Conservation (phyloP, 371 early-diverging fungal genomes). For the Blakeslea trispora region DNA sequence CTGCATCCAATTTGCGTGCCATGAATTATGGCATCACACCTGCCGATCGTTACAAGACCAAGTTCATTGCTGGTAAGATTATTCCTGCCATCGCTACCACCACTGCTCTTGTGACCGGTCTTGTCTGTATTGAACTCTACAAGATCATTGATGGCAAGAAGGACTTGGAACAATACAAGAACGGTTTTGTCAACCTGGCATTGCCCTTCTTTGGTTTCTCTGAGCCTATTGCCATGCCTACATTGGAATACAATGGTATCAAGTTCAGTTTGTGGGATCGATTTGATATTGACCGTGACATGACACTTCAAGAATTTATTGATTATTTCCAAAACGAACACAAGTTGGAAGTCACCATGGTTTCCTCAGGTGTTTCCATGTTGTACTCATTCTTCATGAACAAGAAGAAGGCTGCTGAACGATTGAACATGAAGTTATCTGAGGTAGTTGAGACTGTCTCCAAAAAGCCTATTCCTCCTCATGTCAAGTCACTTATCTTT, state of each 20-base stretch:
- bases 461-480: constrained; percentile 85
- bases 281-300: constrained; percentile 86
- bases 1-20: constrained; percentile 98
- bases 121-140: constrained; percentile 98
- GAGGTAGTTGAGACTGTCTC: constrained; percentile 81
- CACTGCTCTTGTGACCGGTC: constrained; percentile 98
- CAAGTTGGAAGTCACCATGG: constrained; percentile 92
- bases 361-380: constrained; percentile 93
- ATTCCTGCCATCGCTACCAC: constrained; percentile 99
- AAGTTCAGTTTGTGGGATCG: constrained; percentile 98
- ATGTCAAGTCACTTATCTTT: constrained; percentile 82
- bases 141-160: constrained; percentile 83
- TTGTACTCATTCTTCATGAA: constrained; percentile 90
- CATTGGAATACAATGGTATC: constrained; percentile 81
- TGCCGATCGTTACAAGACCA: constrained; percentile 95
- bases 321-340: constrained; percentile 84
- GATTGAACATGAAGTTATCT: constrained; percentile 73
- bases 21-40: constrained; percentile 94
- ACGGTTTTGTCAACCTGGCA: constrained; percentile 98
- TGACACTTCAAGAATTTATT: constrained; percentile 90
- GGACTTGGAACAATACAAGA: constrained; percentile 96
- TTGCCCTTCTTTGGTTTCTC: constrained; percentile 99
- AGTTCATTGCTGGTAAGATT: constrained; percentile 99
- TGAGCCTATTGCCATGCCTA: constrained; percentile 94
- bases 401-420: constrained; percentile 85